Conservation (phyloP, 192 early-diverging fungal species). For the Rhizophagus clarus region DNA sequence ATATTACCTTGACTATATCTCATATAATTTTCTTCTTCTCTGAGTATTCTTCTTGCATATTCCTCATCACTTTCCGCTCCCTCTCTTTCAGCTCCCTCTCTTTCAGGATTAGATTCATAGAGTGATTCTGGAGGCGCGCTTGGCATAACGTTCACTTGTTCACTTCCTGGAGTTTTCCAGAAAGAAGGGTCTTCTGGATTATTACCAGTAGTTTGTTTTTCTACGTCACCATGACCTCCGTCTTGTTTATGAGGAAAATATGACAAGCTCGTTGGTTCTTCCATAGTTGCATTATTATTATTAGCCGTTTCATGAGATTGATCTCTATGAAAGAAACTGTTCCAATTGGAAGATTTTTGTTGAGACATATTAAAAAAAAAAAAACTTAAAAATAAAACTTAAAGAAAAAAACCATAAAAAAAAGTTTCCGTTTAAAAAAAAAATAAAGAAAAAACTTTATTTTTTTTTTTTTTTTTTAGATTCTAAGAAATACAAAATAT, state of each 20-base stretch:
- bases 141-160: neutral
- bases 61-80: constrained; percentile 15
- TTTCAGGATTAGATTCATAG: neutral
- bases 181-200: neutral
- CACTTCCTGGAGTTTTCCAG: neutral
- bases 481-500: too few species aligned
- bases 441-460: neutral
- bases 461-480: too few species aligned
- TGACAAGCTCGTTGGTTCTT: neutral
- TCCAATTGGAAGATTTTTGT: neutral
- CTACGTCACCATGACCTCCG: too few species aligned
- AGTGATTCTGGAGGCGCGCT: constrained; percentile 23
- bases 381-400: neutral
- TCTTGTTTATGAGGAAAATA: neutral
- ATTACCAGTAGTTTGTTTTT: neutral
- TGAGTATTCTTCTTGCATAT: constrained; percentile 6
- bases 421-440: neutral
- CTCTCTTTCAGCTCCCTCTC: neutral
- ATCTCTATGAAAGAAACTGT: neutral
- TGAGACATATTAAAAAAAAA: neutral
- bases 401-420: neutral
- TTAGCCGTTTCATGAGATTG: constrained; percentile 5
- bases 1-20: neutral
- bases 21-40: constrained; percentile 18
- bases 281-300: neutral